phyloP scores from a whole-genome alignment of 306 rosid genomes.

The Vicia faba region DNA sequence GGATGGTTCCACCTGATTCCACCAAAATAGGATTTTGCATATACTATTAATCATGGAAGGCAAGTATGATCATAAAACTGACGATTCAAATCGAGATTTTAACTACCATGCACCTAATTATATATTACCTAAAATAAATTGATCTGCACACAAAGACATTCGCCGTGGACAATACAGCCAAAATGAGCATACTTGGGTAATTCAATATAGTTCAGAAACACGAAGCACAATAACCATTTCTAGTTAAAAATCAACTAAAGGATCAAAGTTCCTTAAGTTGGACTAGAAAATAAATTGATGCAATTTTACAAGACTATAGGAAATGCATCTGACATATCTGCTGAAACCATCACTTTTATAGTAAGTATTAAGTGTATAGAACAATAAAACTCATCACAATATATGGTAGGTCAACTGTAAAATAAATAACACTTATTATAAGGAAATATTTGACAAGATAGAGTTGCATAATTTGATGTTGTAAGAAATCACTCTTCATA shows the following conservation, averaged over 20 bases:
- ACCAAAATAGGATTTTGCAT: no score
- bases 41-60: no score
- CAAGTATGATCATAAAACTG: no score
- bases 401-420: neutral
- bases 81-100: no score
- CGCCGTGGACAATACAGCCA: conserved; percentile 15
- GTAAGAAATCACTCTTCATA: conserved; percentile 18
- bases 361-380: neutral
- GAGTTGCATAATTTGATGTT: neutral
- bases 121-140: conserved; percentile 8
- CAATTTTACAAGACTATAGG: conserved; percentile 18
- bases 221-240: conserved; percentile 14
- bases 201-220: conserved; percentile 3
- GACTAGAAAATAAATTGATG: conserved; percentile 21
- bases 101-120: neutral
- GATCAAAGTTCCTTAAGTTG: conserved; percentile 26
- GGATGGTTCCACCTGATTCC: no score
- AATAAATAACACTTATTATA: conserved; percentile 5
- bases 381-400: conserved; percentile 23
- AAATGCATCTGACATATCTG: conserved; percentile 18
- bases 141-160: conserved; percentile 17
- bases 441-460: conserved; percentile 13
- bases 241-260: conserved; percentile 4
- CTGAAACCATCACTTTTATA: conserved; percentile 17
- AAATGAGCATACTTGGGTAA: neutral